Conservation (phyloP, 2,329 filamentous ascomycete species). For the Aspergillus udagawae region DNA sequence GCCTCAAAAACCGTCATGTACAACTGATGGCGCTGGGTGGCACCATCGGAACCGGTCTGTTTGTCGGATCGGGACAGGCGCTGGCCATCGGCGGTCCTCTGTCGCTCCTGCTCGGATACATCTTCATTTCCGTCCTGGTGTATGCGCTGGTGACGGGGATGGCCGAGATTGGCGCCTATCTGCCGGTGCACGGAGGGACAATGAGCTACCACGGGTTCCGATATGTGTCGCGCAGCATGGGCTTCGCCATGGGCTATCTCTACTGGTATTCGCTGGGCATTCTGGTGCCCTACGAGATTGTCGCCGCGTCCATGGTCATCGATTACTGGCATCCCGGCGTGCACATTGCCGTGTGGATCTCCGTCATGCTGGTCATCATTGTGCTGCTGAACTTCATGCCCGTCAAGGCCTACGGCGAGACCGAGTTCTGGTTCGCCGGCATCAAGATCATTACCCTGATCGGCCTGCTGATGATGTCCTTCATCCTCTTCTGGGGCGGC, state of each 20-base stretch:
- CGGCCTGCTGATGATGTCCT: slow-evolving; percentile 49
- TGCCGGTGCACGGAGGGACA: slow-evolving; percentile 42
- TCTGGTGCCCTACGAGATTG: slow-evolving; percentile 56
- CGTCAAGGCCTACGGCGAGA: slow-evolving; percentile 50
- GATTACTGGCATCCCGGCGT: slow-evolving; percentile 54
- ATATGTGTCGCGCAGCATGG: slow-evolving; percentile 40
- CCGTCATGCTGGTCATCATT: slow-evolving; percentile 58
- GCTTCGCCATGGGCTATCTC: slow-evolving; percentile 42
- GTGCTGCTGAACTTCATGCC: slow-evolving; percentile 46
- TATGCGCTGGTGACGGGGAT: slow-evolving; percentile 47
- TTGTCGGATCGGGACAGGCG: slow-evolving; percentile 52
- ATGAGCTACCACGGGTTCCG: slow-evolving; percentile 44
- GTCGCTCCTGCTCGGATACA: slow-evolving; percentile 50
- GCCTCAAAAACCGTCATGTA: slow-evolving; percentile 41
- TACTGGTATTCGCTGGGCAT: slow-evolving; percentile 49
- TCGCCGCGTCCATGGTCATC: slow-evolving; percentile 62
- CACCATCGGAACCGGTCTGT: slow-evolving; percentile 55
- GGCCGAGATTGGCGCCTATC: slow-evolving; percentile 40
- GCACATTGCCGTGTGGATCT: slow-evolving; percentile 48
- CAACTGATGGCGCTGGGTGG: slow-evolving; percentile 53
- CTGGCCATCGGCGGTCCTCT: slow-evolving; percentile 51
- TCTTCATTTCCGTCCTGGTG: slow-evolving; percentile 46
- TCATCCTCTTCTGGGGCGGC: slow-evolving; percentile 56
- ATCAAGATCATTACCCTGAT: slow-evolving; percentile 51
- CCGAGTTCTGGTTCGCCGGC: slow-evolving; percentile 52